Conservation (phyloP, 2,329 filamentous ascomycete species). For the Hortaea werneckii region DNA sequence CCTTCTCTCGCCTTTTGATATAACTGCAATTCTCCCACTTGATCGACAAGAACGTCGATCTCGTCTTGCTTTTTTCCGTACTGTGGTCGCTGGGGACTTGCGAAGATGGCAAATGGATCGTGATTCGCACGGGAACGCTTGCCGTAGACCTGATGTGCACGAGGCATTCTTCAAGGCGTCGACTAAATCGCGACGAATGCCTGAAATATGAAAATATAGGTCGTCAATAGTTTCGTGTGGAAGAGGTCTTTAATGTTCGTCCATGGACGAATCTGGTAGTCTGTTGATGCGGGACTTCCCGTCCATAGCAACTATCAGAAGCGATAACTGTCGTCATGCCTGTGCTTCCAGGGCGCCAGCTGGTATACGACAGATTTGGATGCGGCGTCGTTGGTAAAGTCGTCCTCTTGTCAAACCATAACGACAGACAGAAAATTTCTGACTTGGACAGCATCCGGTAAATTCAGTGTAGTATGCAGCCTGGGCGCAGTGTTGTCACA, state of each 20-base stretch:
- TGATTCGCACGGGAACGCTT: slow-evolving; percentile 26
- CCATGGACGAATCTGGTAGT: background rate
- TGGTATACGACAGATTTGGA: too few species aligned
- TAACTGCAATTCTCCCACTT: background rate
- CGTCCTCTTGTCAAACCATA: too few species aligned
- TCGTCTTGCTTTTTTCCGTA: background rate
- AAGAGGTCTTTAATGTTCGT: background rate
- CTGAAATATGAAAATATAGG: background rate
- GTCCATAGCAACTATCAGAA: background rate
- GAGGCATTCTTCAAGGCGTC: slow-evolving; percentile 18
- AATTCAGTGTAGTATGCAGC: too few species aligned
- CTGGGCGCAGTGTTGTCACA: background rate
- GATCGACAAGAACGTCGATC: background rate
- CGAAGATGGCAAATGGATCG: slow-evolving; percentile 10
- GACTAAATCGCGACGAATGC: background rate
- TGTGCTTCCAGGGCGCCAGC: too few species aligned
- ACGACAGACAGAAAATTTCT: too few species aligned
- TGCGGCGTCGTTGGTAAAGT: too few species aligned
- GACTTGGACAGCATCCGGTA: too few species aligned
- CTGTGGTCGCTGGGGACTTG: slow-evolving; percentile 6
- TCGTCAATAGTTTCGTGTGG: background rate
- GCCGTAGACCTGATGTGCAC: slow-evolving; percentile 29
- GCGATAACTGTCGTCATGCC: background rate
- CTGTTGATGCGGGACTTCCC: background rate
- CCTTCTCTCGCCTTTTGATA: background rate